Evolutionary conservation across 148 eudicot genomes (phyloP), one percentile per base, ranked within the genome.

Genomic region (Amaranthus cruentus): DNA sequence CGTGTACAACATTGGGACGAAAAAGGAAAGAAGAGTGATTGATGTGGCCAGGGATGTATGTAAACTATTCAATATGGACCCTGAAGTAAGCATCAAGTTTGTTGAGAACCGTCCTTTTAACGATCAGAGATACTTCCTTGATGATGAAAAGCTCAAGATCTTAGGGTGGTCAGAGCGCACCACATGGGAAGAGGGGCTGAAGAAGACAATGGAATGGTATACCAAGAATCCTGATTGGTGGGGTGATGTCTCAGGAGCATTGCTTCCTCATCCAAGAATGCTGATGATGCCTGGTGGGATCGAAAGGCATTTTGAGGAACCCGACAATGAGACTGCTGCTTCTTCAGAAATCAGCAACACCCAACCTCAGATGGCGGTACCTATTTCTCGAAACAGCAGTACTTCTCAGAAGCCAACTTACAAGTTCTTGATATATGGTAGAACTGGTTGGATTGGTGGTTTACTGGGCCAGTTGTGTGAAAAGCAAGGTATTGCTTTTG

Each of bases 271-370:
- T 71, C 97, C 91, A 8, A 84, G 93, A 55, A 91, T 86, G 90
- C 80, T 91, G 72, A 89, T 89, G 91, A 92, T 92, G 97, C 97
- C 95, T 7, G 92, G 97, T 74, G 92, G 88, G 7, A 72, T 81
- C 6, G 97, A 91, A 78, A 84, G 89, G 48, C 82, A 83, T 72
- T 65, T 79, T 69, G 89, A 89, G 70, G 92, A 80, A 62, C 46
- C 83, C 14, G 94, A 88, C 61, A 83, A 81, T 47, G 77, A 74
- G 63, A 83, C 81, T 7, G 75, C 84, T 61, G 84, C 75, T 7
- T 62, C 85, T 14, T 66, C 84, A 12, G 82, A 73, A 53, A 54
- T 77, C 43, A 62, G 84, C 15, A 72, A 57, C 14, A 55, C 66
- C 46, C 85, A 77, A 47, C 68, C 71, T 49, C 72, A n/a, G 47